Evolutionary conservation across 169 alveolate genomes (phyloP), one percentile per base, ranked within the genome.

Genomic region (Plasmodium fragile): DNA sequence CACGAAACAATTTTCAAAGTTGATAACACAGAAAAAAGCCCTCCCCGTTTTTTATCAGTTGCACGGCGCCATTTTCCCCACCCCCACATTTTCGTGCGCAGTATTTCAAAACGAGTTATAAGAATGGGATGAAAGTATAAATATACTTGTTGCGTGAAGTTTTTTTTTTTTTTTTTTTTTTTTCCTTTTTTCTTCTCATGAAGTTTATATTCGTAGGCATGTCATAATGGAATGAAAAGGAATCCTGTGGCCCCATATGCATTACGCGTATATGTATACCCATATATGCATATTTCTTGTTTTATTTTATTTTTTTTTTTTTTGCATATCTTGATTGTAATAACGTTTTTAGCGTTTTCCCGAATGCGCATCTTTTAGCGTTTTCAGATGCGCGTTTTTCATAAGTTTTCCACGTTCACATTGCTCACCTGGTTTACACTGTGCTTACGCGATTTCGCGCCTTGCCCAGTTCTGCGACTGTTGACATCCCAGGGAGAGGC

Each of bases 271-370:
- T 69, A 36, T 69, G 72, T 41, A 10, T 32, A 7, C 59, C 59
- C 41, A 53, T 52, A 53, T 83, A 10, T 49, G 59, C 25, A 52
- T 25, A 59, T 59, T 59, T 25, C 18, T 8, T 59, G 30, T 59
- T 59, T 25, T 59, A 34, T 59, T 18, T 59, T 22, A n/a, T n/a
- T 59, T 59, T 59, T 53, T 53, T 53, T 53, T 34, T 59, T 65
- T 65, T 65, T 65, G 30, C 39, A 65, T 65, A 65, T 65, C 75
- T 65, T 65, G 75, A 65, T 65, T 8, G 75, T 65, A 39, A 65
- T 65, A 65, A 8, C 13, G n/a, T 25, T 65, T n/a, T 25, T 65
- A 65, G 75, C 41, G 75, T 65, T 65, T 65, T 18, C 73, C 73
- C 73, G 34, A 59, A 59, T 59, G 25, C 73, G 73, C 32, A 18